Evolutionary conservation across 2,329 filamentous ascomycete species (phyloP), one percentile per base, ranked within the genome.

Genomic region (Cercospora sp.): DNA sequence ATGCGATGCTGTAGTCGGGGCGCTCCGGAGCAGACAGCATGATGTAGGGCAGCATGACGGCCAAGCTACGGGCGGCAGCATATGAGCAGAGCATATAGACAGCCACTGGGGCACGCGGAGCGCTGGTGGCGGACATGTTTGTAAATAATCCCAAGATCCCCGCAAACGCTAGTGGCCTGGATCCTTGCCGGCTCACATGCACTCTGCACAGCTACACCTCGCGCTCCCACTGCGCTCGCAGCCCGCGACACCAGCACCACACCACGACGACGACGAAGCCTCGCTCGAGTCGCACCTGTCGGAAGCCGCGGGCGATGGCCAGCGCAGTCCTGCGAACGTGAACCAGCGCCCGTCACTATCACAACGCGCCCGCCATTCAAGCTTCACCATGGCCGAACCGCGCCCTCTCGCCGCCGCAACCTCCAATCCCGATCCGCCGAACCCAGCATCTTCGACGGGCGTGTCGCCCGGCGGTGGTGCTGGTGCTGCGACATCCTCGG

Each of bases 401-500:
- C 61, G 49, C 18, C 49, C 61, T 34, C 61, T 53, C 18, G 61
- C 61, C 51, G 61, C 61, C 21, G 61, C 49, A 24, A 64, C 61
- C 32, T 40, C 61, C 18, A 21, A 57, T 64, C 32, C 61, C 61
- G 61, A 64, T 30, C 45, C 61, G 61, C 53, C 51, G 43, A 64
- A 64, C 32, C 45, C 49, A 40, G 53, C 61, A 18, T 34, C 66
- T n/a, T 60, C 66, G 37, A 61, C 21, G 30, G 40, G 40, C 21
- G 59, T 66, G 28, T 53, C 59, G 59, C 55, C 61, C 30, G 30
- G 53, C 53, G 61, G 12, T 2, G 40, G 40, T n/a, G 26, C 7
- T 30, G 49, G 61, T 8, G 12, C 66, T 51, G 63, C 63, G 9
- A 37, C 55, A 7, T 66, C 66, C 53, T 64, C 69, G 43, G 66